Conservation (phyloP, 1,284 basidiomycete genomes). For the Apiotrichum akiyoshidainum region DNA sequence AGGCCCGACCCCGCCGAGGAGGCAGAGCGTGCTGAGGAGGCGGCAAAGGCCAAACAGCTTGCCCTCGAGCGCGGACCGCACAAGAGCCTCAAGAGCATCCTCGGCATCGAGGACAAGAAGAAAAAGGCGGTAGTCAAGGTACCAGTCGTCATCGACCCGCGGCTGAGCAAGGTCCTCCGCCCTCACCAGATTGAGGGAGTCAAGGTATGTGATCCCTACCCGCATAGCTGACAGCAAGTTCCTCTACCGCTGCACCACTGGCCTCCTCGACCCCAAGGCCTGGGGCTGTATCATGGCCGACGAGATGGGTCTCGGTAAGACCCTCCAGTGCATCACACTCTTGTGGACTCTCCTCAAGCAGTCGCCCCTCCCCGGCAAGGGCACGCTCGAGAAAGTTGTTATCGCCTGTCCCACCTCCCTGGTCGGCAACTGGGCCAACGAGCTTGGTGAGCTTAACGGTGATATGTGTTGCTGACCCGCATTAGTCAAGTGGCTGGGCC, state of each 20-base stretch:
- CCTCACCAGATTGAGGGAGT: slow-evolving; percentile 99
- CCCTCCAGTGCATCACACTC: slow-evolving; percentile 92
- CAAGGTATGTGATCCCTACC: slow-evolving; percentile 60
- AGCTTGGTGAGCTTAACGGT: slow-evolving; percentile 63
- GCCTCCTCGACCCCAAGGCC: slow-evolving; percentile 85
- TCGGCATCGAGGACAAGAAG: slow-evolving; percentile 67
- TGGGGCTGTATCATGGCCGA: slow-evolving; percentile 99
- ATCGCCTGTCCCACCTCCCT: slow-evolving; percentile 96
- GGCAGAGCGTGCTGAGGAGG: slow-evolving; percentile 57
- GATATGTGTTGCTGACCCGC: not conserved
- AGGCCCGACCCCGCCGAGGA: slow-evolving; percentile 71
- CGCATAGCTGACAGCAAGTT: slow-evolving; percentile 57
- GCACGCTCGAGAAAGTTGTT: slow-evolving; percentile 94
- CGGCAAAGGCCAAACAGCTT: slow-evolving; percentile 61
- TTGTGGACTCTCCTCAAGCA: slow-evolving; percentile 98
- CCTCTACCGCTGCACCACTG: slow-evolving; percentile 90
- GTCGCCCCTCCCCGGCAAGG: slow-evolving; percentile 79
- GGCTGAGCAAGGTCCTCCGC: slow-evolving; percentile 77
- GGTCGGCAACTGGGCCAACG: slow-evolving; percentile 98
- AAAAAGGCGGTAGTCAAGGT: slow-evolving; percentile 74
- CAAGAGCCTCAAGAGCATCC: slow-evolving; percentile 78
- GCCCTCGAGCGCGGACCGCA: slow-evolving; percentile 68
- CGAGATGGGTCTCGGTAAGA: slow-evolving; percentile 96
- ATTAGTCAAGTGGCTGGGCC: slow-evolving; percentile 87
- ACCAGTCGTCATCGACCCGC: slow-evolving; percentile 93